phyloP scores from a whole-genome alignment of 2,329 filamentous ascomycete genomes.

The Tolypocladium tropicale region DNA sequence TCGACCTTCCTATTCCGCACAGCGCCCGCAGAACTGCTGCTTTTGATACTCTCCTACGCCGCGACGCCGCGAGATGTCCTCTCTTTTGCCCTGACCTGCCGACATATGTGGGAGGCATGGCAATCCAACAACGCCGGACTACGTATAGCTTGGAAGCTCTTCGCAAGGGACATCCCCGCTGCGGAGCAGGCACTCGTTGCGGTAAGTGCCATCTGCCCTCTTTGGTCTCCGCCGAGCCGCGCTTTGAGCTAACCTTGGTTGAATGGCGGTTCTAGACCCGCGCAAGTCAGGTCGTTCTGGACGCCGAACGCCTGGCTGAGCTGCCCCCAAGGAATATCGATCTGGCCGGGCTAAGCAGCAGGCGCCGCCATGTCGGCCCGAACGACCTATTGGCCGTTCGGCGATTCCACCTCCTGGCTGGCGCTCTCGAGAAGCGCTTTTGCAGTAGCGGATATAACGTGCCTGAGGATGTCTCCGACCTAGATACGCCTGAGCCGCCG shows the following conservation, averaged over 20 bases:
- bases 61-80: not conserved
- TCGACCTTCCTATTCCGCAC: not conserved
- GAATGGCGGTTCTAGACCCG: not conserved
- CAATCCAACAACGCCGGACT: not conserved
- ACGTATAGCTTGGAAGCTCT: not conserved
- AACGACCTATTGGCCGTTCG: not conserved
- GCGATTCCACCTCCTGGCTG: not conserved
- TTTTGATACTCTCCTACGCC: not conserved
- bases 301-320: not conserved
- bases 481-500: not conserved
- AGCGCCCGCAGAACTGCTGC: not conserved
- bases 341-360: not conserved
- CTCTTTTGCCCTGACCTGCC: not conserved
- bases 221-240: not conserved
- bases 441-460: not conserved
- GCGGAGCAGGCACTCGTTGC: not conserved
- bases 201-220: not conserved
- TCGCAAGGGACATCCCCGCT: not conserved
- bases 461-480: not conserved
- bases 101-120: not conserved
- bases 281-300: not conserved
- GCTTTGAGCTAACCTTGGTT: not conserved
- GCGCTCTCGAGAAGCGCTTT: not conserved
- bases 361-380: not conserved
- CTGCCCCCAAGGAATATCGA: not conserved